Conservation (phyloP, 345 rosid species). For the Murraya paniculata region DNA sequence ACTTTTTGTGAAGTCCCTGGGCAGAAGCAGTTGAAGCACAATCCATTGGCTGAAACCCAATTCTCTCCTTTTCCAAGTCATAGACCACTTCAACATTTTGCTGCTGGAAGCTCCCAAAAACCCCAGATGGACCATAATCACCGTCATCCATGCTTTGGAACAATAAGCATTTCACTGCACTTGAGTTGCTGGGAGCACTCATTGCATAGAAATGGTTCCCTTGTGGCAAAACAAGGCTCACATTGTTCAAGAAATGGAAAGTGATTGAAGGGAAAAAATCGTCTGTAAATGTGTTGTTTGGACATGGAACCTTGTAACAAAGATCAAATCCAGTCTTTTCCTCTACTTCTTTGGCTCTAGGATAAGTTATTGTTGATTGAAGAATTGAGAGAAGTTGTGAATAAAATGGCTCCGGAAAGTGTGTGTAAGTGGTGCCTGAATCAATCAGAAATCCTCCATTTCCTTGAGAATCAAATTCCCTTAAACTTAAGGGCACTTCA, state of each 20-base stretch:
- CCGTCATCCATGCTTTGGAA: slow-evolving; percentile 71
- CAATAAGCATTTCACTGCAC: slow-evolving; percentile 67
- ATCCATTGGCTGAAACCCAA: slow-evolving; percentile 77
- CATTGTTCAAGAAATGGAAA: slow-evolving; percentile 73
- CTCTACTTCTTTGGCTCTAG: slow-evolving; percentile 61
- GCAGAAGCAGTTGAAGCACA: slow-evolving; percentile 59
- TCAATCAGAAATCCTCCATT: slow-evolving; percentile 84
- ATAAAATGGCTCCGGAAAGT: slow-evolving; percentile 66
- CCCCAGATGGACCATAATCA: slow-evolving; percentile 71
- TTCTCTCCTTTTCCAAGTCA: slow-evolving; percentile 71
- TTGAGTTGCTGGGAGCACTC: slow-evolving; percentile 64
- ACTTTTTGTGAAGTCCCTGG: slow-evolving; percentile 47
- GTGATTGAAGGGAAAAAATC: slow-evolving; percentile 54
- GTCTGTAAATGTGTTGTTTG: slow-evolving; percentile 36
- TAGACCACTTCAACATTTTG: slow-evolving; percentile 74
- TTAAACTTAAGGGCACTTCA: slow-evolving; percentile 48
- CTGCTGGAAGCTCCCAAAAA: slow-evolving; percentile 85
- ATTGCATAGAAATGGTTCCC: slow-evolving; percentile 64
- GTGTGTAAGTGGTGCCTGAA: slow-evolving; percentile 88
- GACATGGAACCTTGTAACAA: slow-evolving; percentile 67
- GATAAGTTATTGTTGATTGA: slow-evolving; percentile 41
- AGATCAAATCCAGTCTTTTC: slow-evolving; percentile 65
- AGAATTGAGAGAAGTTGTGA: slow-evolving; percentile 55
- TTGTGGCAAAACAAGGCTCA: slow-evolving; percentile 55
- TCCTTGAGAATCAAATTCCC: slow-evolving; percentile 66